Percentiles rank a stretch among this genome's conserved stretches.
Evolutionary conservation across 2,329 filamentous ascomycete genomes (phyloP).

Genomic region (Fusarium sterilihyphosum): DNA sequence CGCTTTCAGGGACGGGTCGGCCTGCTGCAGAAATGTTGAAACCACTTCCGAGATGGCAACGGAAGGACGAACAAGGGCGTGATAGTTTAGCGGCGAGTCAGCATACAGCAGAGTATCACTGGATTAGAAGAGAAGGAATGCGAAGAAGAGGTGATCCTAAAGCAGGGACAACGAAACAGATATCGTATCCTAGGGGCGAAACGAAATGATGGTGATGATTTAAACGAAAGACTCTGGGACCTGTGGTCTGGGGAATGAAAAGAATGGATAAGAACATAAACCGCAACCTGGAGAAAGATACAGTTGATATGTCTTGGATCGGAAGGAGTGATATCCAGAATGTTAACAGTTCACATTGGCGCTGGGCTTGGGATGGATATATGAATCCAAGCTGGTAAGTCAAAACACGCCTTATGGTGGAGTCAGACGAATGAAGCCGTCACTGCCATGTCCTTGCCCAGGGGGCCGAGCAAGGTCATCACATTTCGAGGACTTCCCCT

Average conservation of each 20-base stretch:
- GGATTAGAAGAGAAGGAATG: constrained; percentile 22
- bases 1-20: constrained; percentile 26
- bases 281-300: not conserved
- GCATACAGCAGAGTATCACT: constrained; percentile 15
- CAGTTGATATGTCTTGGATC: constrained; percentile 10
- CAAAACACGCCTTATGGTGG: constrained; percentile 32
- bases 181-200: not conserved
- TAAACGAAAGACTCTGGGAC: constrained; percentile 7
- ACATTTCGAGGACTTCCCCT: constrained; percentile 33
- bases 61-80: constrained; percentile 17
- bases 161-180: not conserved
- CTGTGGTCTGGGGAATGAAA: constrained; percentile 1
- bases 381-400: constrained; percentile 34
- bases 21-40: constrained; percentile 30
- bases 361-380: constrained; percentile 40
- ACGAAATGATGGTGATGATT: not conserved
- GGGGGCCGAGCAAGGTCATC: constrained; percentile 37
- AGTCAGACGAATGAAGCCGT: constrained; percentile 36
- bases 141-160: constrained; percentile 9
- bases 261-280: constrained; percentile 21
- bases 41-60: constrained; percentile 33
- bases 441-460: constrained; percentile 37
- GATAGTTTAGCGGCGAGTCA: constrained; percentile 2
- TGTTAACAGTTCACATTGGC: constrained; percentile 8
- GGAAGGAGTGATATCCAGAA: constrained; percentile 23